Evolutionary conservation across 139 green algal species (phyloP).

Genomic region (Trebouxia sp.): DNA sequence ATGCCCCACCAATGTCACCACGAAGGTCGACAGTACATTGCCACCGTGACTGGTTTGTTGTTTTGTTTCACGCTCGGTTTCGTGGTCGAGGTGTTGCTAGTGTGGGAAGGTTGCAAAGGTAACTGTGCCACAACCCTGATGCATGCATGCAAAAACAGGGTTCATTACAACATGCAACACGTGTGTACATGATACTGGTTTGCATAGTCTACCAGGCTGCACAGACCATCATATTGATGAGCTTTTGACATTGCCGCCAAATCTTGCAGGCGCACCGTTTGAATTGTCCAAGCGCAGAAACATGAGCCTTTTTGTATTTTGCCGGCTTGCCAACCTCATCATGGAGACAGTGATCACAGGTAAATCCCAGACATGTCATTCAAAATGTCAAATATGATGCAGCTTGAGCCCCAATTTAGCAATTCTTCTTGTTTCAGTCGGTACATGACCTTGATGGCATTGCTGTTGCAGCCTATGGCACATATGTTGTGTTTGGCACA

Average conservation of each 20-base stretch:
- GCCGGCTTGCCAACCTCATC: slow-evolving; percentile 16
- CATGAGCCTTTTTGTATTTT: slow-evolving; percentile 15
- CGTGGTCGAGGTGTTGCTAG: slow-evolving; percentile 30
- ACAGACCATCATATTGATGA: not conserved
- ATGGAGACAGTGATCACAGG: slow-evolving; percentile 9
- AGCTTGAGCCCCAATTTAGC: not conserved
- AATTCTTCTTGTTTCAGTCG: not conserved
- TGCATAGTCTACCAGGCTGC: not conserved
- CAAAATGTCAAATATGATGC: not conserved
- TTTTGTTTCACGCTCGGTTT: slow-evolving; percentile 32
- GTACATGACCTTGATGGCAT: not conserved
- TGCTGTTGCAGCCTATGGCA: slow-evolving; percentile 29
- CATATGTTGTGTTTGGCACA: slow-evolving; percentile 33
- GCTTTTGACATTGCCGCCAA: not conserved
- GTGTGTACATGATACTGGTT: not conserved
- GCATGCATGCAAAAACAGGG: too few relatives aligned
- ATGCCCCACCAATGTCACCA: slow-evolving; percentile 31
- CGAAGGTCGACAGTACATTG: slow-evolving; percentile 25
- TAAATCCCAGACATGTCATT: not conserved
- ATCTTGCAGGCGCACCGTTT: slow-evolving; percentile 28
- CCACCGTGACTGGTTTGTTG: slow-evolving; percentile 31
- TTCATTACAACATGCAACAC: not conserved
- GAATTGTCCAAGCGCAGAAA: slow-evolving; percentile 25
- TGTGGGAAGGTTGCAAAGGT: slow-evolving; percentile 34
- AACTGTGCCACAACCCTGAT: too few relatives aligned